These are phyloP conservation scores for Populus hybrid DNA, from an alignment of 441 rosid genomes.

Conservation along the genomic window DNA sequence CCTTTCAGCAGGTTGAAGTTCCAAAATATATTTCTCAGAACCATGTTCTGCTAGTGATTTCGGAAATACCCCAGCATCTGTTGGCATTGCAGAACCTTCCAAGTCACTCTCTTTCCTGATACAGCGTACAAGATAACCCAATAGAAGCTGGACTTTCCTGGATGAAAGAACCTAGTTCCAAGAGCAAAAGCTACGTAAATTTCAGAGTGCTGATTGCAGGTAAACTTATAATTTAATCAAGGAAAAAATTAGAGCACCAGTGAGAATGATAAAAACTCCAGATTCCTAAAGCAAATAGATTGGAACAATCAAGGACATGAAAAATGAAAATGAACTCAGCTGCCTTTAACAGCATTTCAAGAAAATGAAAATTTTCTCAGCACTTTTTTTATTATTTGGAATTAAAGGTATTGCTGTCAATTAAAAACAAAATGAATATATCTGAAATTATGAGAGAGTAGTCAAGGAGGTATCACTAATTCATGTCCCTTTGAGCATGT, in stretches of 20 bases:
- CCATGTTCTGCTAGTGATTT: conserved; percentile 19
- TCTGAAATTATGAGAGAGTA: background rate
- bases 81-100: conserved; percentile 33
- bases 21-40: conserved; percentile 56
- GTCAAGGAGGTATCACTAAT: background rate
- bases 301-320: background rate
- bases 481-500: background rate
- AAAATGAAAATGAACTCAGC: conserved; percentile 1
- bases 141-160: conserved; percentile 74
- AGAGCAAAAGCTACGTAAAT: conserved; percentile 16
- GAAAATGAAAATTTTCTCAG: background rate
- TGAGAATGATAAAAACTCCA: background rate
- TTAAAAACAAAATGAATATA: background rate
- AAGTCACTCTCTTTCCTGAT: conserved; percentile 37
- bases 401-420: background rate
- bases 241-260: background rate
- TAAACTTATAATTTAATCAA: conserved; percentile 5
- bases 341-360: background rate
- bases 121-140: conserved; percentile 78
- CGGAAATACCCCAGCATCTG: conserved; percentile 16
- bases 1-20: conserved; percentile 77
- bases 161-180: conserved; percentile 70
- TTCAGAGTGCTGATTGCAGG: background rate
- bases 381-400: background rate
- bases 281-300: background rate